These are phyloP conservation scores for Lachnellula hyalina DNA, from an alignment of 2,329 filamentous ascomycete species.

Conservation along the genomic window DNA sequence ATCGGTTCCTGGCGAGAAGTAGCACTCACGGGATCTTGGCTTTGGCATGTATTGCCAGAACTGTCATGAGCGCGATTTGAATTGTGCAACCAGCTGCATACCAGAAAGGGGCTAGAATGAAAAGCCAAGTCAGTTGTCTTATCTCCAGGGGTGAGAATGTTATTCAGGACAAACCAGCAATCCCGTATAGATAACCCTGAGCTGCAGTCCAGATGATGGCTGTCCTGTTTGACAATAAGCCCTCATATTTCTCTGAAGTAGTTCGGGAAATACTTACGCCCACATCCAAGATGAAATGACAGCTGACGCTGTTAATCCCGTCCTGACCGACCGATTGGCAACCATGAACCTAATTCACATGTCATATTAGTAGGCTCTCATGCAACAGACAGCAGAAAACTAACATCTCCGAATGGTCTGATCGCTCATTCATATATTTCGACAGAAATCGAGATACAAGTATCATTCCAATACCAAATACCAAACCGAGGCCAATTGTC, in stretches of 20 bases:
- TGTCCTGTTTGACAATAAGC: background rate
- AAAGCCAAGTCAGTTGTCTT: slow-evolving; percentile 30
- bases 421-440: background rate
- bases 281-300: slow-evolving; percentile 89
- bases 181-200: background rate
- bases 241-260: slow-evolving; percentile 46
- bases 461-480: slow-evolving; percentile 60
- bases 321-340: slow-evolving; percentile 79
- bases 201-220: background rate
- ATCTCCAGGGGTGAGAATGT: background rate
- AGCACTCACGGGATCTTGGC: background rate
- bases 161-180: background rate
- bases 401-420: slow-evolving; percentile 15
- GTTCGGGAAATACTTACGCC: slow-evolving; percentile 70
- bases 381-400: slow-evolving; percentile 20
- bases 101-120: slow-evolving; percentile 56
- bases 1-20: background rate
- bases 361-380: slow-evolving; percentile 67
- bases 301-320: slow-evolving; percentile 76
- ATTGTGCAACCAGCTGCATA: slow-evolving; percentile 65
- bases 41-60: slow-evolving; percentile 62
- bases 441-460: background rate
- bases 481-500: slow-evolving; percentile 51
- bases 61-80: slow-evolving; percentile 81
- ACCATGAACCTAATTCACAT: slow-evolving; percentile 89